phyloP scores from a whole-genome alignment of 2,329 filamentous ascomycete species.

The Clarireedia paspali region DNA sequence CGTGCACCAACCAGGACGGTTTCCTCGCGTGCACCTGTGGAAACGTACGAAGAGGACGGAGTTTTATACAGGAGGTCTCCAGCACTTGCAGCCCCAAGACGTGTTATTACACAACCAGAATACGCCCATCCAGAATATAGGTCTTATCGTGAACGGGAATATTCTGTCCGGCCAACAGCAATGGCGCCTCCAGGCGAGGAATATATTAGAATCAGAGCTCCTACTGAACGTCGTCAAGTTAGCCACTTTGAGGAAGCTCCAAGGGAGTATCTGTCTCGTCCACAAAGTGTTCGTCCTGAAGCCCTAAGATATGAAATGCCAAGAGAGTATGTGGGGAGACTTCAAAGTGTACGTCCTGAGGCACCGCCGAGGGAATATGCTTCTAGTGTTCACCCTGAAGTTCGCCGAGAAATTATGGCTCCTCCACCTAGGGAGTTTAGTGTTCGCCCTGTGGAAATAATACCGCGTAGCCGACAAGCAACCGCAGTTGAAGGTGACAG shows the following conservation, averaged over 20 bases:
- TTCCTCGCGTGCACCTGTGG: slow-evolving; percentile 21
- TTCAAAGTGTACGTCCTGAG: slow-evolving; percentile 35
- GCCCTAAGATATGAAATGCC: slow-evolving; percentile 35
- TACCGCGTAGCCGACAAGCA: slow-evolving; percentile 20
- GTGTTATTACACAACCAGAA: slow-evolving; percentile 57
- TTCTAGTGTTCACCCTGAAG: slow-evolving; percentile 31
- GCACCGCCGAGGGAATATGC: slow-evolving; percentile 27
- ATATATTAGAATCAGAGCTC: slow-evolving; percentile 40
- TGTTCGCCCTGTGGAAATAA: slow-evolving; percentile 22
- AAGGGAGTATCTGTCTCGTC: slow-evolving; percentile 39
- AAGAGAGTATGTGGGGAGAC: slow-evolving; percentile 35
- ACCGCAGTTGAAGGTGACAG: slow-evolving; percentile 17
- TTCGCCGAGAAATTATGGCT: slow-evolving; percentile 18
- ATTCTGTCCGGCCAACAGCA: slow-evolving; percentile 40
- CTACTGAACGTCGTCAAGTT: slow-evolving; percentile 21
- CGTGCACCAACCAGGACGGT: slow-evolving; percentile 33
- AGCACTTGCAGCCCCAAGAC: slow-evolving; percentile 40
- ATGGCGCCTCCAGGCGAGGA: slow-evolving; percentile 24
- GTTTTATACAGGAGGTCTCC: slow-evolving; percentile 44
- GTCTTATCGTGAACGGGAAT: slow-evolving; percentile 50
- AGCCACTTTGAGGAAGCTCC: slow-evolving; percentile 39
- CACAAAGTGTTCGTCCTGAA: slow-evolving; percentile 49
- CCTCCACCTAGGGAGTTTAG: slow-evolving; percentile 25
- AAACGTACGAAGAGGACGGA: slow-evolving; percentile 25
- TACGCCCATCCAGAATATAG: slow-evolving; percentile 40